Percentiles rank a stretch among this genome's conserved stretches.
Conservation (phyloP, 1,284 basidiomycete species). For the Cutaneotrichosporon spelunceum region DNA sequence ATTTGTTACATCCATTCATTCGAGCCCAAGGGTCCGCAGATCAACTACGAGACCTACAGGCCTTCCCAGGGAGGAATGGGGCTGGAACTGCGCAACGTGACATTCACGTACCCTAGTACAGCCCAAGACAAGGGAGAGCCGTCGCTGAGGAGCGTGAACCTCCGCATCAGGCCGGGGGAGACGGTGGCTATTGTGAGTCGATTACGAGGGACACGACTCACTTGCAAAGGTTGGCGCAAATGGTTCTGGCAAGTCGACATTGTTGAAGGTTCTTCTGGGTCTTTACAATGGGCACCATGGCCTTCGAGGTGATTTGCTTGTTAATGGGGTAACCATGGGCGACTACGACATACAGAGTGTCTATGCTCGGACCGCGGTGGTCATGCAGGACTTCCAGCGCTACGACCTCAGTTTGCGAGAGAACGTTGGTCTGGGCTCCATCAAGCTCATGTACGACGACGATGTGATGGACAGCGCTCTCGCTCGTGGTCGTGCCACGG, state of each 20-base stretch:
- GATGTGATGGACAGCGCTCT: conserved; percentile 61
- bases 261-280: conserved; percentile 68
- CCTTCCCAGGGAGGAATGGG: not conserved
- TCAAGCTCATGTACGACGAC: conserved; percentile 46
- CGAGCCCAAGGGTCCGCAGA: not conserved
- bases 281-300: conserved; percentile 55
- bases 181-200: not conserved
- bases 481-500: conserved; percentile 62
- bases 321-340: conserved; percentile 61
- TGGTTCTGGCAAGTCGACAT: conserved; percentile 16
- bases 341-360: conserved; percentile 53
- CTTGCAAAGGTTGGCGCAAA: conserved; percentile 7
- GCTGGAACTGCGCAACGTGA: not conserved
- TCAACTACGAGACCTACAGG: not conserved
- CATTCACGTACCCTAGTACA: conserved; percentile 1
- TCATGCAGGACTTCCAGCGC: conserved; percentile 76
- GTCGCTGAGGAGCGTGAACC: conserved; percentile 1
- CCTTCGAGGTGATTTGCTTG: conserved; percentile 57
- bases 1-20: not conserved
- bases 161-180: not conserved
- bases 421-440: conserved; percentile 72
- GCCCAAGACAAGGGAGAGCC: not conserved
- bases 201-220: not conserved
- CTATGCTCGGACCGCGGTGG: conserved; percentile 65
- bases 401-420: conserved; percentile 69